A percentile compares a stretch with the other conserved stretches of the same genome.
These are phyloP conservation scores for Pestalotiopsis sp. DNA, from an alignment of 2,329 filamentous ascomycete species.

Conservation along the genomic window DNA sequence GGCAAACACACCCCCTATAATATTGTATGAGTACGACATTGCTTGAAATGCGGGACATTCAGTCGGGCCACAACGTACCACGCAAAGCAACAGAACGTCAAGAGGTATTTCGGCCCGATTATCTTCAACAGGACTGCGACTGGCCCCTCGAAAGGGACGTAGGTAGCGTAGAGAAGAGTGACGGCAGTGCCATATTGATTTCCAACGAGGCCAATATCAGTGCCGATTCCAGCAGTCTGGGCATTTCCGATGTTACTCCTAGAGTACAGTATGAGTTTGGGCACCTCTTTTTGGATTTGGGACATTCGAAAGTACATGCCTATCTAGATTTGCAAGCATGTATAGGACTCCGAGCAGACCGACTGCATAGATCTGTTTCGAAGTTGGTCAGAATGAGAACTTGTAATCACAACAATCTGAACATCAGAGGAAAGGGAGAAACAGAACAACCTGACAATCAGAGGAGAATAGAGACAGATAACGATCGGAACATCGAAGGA, in stretches of 20 bases:
- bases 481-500: not conserved
- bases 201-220: conserved; percentile 27
- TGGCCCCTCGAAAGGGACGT: conserved; percentile 26
- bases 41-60: not conserved
- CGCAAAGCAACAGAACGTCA: conserved; percentile 26
- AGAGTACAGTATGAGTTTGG: not conserved
- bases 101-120: conserved; percentile 29
- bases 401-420: not conserved
- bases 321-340: conserved; percentile 33
- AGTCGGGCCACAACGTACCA: conserved; percentile 21
- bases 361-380: conserved; percentile 16
- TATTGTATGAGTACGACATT: not conserved
- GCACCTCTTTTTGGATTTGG: not conserved
- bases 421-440: not conserved
- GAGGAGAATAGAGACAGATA: not conserved
- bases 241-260: conserved; percentile 27
- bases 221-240: conserved; percentile 24
- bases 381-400: conserved; percentile 14
- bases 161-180: conserved; percentile 32
- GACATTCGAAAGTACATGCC: conserved; percentile 6
- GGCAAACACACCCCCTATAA: conserved; percentile 22
- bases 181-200: conserved; percentile 33
- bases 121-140: conserved; percentile 26
- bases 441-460: not conserved
- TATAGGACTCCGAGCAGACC: conserved; percentile 24